A percentile compares a stretch with the other conserved stretches of the same genome.
Conservation (phyloP, 192 early-diverging fungal species). For the Rhizophagus clarus region DNA sequence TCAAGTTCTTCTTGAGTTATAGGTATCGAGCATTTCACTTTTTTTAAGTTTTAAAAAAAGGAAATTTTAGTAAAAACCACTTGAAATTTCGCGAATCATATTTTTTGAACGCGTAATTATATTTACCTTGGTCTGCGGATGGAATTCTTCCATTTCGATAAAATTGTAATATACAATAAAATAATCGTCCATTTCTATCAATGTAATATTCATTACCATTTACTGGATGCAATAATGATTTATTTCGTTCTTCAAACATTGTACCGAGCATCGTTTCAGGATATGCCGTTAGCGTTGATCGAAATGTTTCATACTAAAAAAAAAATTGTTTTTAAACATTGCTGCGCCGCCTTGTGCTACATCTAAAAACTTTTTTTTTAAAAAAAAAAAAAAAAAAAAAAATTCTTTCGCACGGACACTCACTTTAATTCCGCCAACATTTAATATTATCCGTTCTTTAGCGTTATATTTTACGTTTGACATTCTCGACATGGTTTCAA, state of each 20-base stretch:
- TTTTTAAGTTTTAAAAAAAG: neutral
- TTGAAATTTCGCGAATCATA: neutral
- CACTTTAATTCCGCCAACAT: slow-evolving; percentile 28
- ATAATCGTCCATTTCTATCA: slow-evolving; percentile 19
- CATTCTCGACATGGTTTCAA: neutral
- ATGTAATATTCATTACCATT: slow-evolving; percentile 18
- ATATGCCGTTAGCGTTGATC: slow-evolving; percentile 13
- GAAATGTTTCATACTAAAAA: slow-evolving; percentile 26
- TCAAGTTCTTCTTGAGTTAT: slow-evolving; percentile 26
- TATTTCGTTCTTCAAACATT: slow-evolving; percentile 24
- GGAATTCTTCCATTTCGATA: slow-evolving; percentile 24
- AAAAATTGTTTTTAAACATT: neutral
- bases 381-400: neutral
- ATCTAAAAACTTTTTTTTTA: neutral
- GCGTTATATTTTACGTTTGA: neutral
- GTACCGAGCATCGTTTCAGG: slow-evolving; percentile 26
- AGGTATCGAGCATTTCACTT: slow-evolving; percentile 7
- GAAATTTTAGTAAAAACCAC: neutral
- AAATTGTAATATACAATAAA: slow-evolving; percentile 24
- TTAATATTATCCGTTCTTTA: slow-evolving; percentile 13
- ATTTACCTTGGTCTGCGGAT: slow-evolving; percentile 4
- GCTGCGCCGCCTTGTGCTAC: neutral
- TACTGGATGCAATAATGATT: slow-evolving; percentile 1
- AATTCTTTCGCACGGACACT: neutral
- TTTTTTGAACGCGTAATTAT: neutral